A percentile compares a stretch with the other conserved stretches of the same genome.
phyloP scores from a whole-genome alignment of 192 early-diverging fungal genomes.

The Rhizophagus sp. region DNA sequence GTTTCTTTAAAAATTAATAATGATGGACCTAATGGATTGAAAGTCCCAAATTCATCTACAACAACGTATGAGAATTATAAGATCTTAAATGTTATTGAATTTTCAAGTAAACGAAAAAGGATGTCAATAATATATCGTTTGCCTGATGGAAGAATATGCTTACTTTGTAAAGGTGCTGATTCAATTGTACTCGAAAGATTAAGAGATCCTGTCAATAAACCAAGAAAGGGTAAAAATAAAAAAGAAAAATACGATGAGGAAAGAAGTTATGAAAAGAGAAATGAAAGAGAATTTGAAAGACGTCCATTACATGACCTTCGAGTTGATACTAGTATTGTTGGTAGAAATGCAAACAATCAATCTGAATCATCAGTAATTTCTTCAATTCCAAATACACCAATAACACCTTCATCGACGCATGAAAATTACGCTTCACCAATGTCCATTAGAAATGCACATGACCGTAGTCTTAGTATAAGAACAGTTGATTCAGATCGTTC shows the following conservation, averaged over 20 bases:
- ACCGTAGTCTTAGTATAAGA: constrained; percentile 33
- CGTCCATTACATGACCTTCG: background rate
- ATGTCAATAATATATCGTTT: constrained; percentile 81
- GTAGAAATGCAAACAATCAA: background rate
- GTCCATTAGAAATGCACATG: background rate
- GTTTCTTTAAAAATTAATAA: constrained; percentile 47
- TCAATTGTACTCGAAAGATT: constrained; percentile 78
- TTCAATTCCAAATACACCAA: background rate
- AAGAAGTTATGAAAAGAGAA: background rate
- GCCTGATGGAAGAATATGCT: constrained; percentile 71
- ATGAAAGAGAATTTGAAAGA: no score
- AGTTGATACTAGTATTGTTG: background rate
- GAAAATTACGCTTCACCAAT: background rate
- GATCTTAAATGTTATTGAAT: constrained; percentile 80
- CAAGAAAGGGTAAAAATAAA: constrained; percentile 16
- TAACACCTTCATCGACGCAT: background rate
- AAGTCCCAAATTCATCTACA: constrained; percentile 25
- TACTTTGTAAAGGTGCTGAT: constrained; percentile 92
- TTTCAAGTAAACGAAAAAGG: constrained; percentile 83
- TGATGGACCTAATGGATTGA: constrained; percentile 32
- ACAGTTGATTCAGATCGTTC: constrained; percentile 39
- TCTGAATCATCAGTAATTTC: background rate
- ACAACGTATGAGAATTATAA: constrained; percentile 42
- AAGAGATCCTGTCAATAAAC: constrained; percentile 34
- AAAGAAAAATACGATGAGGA: background rate